phyloP scores from a whole-genome alignment of 2,329 filamentous ascomycete species.

The Claviceps sp. region DNA sequence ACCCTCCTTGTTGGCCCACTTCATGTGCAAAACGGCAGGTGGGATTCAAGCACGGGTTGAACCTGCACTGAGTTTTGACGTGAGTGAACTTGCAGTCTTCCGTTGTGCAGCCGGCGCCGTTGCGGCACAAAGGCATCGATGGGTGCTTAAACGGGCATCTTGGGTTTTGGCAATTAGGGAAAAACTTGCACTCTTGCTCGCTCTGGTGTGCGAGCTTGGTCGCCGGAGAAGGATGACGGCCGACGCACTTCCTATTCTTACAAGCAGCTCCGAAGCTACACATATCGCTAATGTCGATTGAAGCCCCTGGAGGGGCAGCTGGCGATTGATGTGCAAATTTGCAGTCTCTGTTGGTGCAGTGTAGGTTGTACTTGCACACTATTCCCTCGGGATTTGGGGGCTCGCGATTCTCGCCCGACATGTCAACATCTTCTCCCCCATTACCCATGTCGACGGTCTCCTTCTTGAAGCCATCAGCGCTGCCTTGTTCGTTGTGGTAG shows the following conservation, averaged over 20 bases:
- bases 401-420: constrained; percentile 39
- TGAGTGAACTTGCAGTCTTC: constrained; percentile 85
- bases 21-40: constrained; percentile 80
- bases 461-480: constrained; percentile 19
- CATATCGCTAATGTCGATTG: constrained; percentile 65
- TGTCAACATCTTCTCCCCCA: constrained; percentile 50
- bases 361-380: constrained; percentile 79
- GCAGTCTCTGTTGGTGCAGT: constrained; percentile 81
- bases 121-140: constrained; percentile 73
- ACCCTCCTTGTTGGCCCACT: constrained; percentile 75
- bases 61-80: constrained; percentile 72
- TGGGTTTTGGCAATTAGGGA: constrained; percentile 79
- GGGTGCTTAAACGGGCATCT: constrained; percentile 85
- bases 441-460: constrained; percentile 14
- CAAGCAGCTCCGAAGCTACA: constrained; percentile 84
- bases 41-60: constrained; percentile 83
- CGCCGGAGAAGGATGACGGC: constrained; percentile 82
- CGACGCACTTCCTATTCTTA: constrained; percentile 91
- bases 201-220: constrained; percentile 64
- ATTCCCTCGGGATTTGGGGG: constrained; percentile 47
- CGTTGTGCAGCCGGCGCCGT: constrained; percentile 76
- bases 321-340: constrained; percentile 91
- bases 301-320: constrained; percentile 63
- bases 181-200: constrained; percentile 83
- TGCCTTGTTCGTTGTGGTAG: constrained; percentile 25